These are phyloP conservation scores for Colletotrichum acutatum DNA, from an alignment of 2,329 filamentous ascomycete species.

Conservation along the genomic window DNA sequence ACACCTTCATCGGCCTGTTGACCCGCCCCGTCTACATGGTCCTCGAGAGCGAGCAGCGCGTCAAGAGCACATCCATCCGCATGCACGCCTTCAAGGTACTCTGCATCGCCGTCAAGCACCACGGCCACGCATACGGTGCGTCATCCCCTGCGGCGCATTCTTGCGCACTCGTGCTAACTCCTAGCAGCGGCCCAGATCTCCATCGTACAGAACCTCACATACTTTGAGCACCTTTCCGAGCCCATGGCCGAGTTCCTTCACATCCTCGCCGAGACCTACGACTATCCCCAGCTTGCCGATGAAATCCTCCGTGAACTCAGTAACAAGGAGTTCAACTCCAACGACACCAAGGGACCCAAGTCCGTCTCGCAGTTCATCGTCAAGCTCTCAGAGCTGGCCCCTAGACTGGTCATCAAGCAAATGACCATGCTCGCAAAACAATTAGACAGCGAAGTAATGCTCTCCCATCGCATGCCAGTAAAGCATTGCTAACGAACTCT, in stretches of 20 bases:
- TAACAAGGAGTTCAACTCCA: conserved; percentile 98
- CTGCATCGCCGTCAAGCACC: conserved; percentile 96
- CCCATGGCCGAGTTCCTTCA: conserved; percentile 99
- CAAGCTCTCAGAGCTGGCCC: conserved; percentile 91
- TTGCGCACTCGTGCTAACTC: conserved; percentile 42
- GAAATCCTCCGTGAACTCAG: conserved; percentile 94
- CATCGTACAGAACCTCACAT: conserved; percentile 96
- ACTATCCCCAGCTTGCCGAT: conserved; percentile 94
- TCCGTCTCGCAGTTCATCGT: conserved; percentile 95
- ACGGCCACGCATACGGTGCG: conserved; percentile 93
- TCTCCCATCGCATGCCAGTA: too few species aligned
- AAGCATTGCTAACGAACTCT: not conserved
- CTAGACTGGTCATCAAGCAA: conserved; percentile 94
- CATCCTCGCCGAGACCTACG: conserved; percentile 96
- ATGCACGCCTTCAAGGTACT: conserved; percentile 99
- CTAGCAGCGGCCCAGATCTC: conserved; percentile 88
- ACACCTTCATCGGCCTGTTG: conserved; percentile 92
- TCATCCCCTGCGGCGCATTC: conserved; percentile 25
- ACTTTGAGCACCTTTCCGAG: conserved; percentile 98
- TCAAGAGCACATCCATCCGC: conserved; percentile 87
- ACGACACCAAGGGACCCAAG: conserved; percentile 94
- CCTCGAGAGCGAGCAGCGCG: conserved; percentile 91
- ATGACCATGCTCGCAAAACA: conserved; percentile 96
- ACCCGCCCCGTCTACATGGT: conserved; percentile 94
- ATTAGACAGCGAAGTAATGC: conserved; percentile 85